These are phyloP conservation scores for Sugiyamaella xylanicola DNA, from an alignment of 1,139 yeast genomes.

Conservation along the genomic window DNA sequence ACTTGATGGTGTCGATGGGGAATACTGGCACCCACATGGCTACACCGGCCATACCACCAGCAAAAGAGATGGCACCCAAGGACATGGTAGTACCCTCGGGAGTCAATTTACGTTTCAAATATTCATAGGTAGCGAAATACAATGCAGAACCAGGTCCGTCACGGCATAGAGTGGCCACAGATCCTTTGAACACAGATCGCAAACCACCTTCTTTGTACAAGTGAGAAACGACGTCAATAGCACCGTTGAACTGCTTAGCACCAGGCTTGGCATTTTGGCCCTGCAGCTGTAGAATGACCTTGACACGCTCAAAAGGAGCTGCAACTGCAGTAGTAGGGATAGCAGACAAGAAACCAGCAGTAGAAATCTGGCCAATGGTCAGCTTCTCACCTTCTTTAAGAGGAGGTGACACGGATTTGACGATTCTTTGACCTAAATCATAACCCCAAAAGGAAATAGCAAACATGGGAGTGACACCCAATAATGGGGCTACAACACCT, in stretches of 20 bases:
- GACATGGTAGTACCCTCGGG: slow-evolving; percentile 58
- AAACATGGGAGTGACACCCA: slow-evolving; percentile 98
- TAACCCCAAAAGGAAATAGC: slow-evolving; percentile 99
- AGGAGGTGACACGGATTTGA: slow-evolving; percentile 50
- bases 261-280: slow-evolving; percentile 48
- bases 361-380: slow-evolving; percentile 69
- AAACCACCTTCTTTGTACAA: slow-evolving; percentile 83
- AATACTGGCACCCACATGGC: slow-evolving; percentile 96
- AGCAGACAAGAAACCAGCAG: slow-evolving; percentile 96
- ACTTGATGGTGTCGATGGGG: slow-evolving; percentile 95
- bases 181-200: slow-evolving; percentile 84
- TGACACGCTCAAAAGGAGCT: slow-evolving; percentile 95
- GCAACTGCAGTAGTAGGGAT: slow-evolving; percentile 93
- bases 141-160: slow-evolving; percentile 99
- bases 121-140: slow-evolving; percentile 93
- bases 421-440: slow-evolving; percentile 84
- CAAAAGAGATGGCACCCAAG: slow-evolving; percentile 73
- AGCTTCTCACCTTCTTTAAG: slow-evolving; percentile 47
- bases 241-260: slow-evolving; percentile 50
- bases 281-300: slow-evolving; percentile 88
- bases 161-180: slow-evolving; percentile 88
- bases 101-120: slow-evolving; percentile 65
- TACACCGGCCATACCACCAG: slow-evolving; percentile 95
- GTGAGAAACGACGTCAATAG: slow-evolving; percentile 62
- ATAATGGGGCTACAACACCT: slow-evolving; percentile 85